Evolutionary conservation across 2,329 filamentous ascomycete genomes (phyloP).

Genomic region (Ophiosphaerella narmari): DNA sequence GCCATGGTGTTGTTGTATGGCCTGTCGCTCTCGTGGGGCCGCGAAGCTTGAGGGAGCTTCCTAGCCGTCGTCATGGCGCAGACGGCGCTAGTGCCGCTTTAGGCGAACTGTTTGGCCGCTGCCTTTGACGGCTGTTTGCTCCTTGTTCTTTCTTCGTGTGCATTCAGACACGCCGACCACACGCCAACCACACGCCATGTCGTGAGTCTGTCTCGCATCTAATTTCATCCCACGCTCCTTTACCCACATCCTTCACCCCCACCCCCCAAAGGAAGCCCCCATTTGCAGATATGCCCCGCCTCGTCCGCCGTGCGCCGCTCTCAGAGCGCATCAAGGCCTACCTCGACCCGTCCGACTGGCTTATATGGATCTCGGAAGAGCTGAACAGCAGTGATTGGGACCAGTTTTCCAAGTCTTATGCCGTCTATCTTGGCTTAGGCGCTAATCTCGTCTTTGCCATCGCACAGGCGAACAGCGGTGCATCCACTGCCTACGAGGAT

Average conservation of each 20-base stretch:
- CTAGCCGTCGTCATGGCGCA: constrained; percentile 32
- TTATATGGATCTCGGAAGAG: constrained; percentile 90
- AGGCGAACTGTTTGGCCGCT: constrained; percentile 26
- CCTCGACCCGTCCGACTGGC: constrained; percentile 85
- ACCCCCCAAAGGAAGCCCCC: constrained; percentile 1
- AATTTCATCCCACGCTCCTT: background rate
- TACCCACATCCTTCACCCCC: background rate
- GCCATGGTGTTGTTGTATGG: constrained; percentile 56
- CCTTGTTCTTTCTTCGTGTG: constrained; percentile 8
- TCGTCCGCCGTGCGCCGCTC: constrained; percentile 81
- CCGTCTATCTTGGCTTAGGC: constrained; percentile 72
- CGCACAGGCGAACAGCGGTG: constrained; percentile 75
- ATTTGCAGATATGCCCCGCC: constrained; percentile 65
- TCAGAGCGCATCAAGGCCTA: constrained; percentile 77
- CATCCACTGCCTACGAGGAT: constrained; percentile 53
- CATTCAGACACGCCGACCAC: constrained; percentile 8
- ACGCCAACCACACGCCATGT: constrained; percentile 27
- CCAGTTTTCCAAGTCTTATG: constrained; percentile 72
- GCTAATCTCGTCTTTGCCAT: constrained; percentile 82
- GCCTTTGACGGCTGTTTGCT: constrained; percentile 11
- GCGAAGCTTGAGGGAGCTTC: constrained; percentile 22
- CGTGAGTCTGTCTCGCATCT: constrained; percentile 17
- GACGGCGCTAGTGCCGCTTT: constrained; percentile 22
- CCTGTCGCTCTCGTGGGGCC: constrained; percentile 21
- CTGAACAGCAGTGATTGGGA: constrained; percentile 92